Conservation (phyloP, 2,329 filamentous ascomycete genomes). For the Nothophaeocryptopus gaeumannii region DNA sequence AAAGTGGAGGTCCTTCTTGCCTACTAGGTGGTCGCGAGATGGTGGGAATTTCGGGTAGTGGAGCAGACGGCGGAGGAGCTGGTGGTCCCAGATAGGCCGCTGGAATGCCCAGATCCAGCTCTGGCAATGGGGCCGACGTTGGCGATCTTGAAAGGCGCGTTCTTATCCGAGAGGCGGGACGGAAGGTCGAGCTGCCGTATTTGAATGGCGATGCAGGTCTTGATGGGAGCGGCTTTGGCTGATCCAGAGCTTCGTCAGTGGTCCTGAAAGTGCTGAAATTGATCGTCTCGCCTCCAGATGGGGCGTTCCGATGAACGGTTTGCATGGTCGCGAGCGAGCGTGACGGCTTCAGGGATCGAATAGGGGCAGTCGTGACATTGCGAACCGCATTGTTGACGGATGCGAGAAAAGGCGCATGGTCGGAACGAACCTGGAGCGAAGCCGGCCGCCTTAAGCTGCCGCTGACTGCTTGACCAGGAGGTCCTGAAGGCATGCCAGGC, state of each 20-base stretch:
- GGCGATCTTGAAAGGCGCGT: background rate
- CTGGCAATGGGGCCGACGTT: constrained; percentile 29
- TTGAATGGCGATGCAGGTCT: constrained; percentile 11
- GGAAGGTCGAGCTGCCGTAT: background rate
- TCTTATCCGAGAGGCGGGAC: constrained; percentile 26
- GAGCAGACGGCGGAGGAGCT: constrained; percentile 45
- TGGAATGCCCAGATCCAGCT: constrained; percentile 37
- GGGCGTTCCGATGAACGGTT: constrained; percentile 4
- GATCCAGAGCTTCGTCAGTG: constrained; percentile 18
- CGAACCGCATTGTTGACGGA: constrained; percentile 18
- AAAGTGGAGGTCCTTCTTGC: constrained; percentile 2
- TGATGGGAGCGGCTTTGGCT: constrained; percentile 15
- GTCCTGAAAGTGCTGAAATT: constrained; percentile 9
- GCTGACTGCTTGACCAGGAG: background rate
- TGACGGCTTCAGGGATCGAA: constrained; percentile 32
- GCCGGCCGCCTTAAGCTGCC: constrained; percentile 39
- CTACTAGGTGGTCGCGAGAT: constrained; percentile 14
- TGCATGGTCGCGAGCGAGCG: constrained; percentile 21
- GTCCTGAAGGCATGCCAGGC: background rate
- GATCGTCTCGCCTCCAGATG: constrained; percentile 1
- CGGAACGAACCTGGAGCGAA: constrained; percentile 45
- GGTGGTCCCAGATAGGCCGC: constrained; percentile 44
- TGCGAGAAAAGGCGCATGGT: constrained; percentile 44
- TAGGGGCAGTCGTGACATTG: constrained; percentile 25
- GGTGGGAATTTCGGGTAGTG: constrained; percentile 36